A percentile compares a stretch with the other conserved stretches of the same genome.
phyloP scores from a whole-genome alignment of 2,329 filamentous ascomycete genomes.

The Clarireedia sp. region DNA sequence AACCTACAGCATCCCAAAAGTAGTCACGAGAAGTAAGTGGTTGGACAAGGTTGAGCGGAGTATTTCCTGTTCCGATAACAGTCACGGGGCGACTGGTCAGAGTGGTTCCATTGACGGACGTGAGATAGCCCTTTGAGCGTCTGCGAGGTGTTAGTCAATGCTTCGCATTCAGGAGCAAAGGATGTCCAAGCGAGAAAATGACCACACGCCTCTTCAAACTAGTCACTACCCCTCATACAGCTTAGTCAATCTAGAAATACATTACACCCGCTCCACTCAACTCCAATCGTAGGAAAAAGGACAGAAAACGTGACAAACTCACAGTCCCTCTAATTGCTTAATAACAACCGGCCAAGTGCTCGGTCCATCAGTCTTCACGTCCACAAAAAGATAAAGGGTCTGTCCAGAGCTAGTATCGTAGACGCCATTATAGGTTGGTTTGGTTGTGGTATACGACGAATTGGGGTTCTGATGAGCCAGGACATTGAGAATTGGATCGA shows the following conservation, averaged over 20 bases:
- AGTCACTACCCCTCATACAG: not conserved
- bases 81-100: slow-evolving; percentile 23
- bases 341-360: slow-evolving; percentile 50
- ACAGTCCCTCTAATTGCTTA: slow-evolving; percentile 48
- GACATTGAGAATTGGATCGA: slow-evolving; percentile 24
- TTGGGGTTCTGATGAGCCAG: slow-evolving; percentile 29
- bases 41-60: slow-evolving; percentile 42
- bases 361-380: slow-evolving; percentile 50
- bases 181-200: not conserved
- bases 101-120: slow-evolving; percentile 17
- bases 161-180: too few species aligned
- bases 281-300: not conserved
- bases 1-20: slow-evolving; percentile 46
- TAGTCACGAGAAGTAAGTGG: slow-evolving; percentile 40
- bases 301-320: slow-evolving; percentile 25
- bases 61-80: slow-evolving; percentile 27
- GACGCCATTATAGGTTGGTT: slow-evolving; percentile 48
- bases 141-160: slow-evolving; percentile 7
- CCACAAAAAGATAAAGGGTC: slow-evolving; percentile 57
- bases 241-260: not conserved
- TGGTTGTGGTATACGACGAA: slow-evolving; percentile 35
- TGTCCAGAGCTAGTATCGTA: slow-evolving; percentile 48
- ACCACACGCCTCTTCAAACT: not conserved
- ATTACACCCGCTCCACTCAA: not conserved
- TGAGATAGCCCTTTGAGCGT: slow-evolving; percentile 28